Conservation (phyloP, 2,329 filamentous ascomycete genomes). For the Alternaria gansuensis region DNA sequence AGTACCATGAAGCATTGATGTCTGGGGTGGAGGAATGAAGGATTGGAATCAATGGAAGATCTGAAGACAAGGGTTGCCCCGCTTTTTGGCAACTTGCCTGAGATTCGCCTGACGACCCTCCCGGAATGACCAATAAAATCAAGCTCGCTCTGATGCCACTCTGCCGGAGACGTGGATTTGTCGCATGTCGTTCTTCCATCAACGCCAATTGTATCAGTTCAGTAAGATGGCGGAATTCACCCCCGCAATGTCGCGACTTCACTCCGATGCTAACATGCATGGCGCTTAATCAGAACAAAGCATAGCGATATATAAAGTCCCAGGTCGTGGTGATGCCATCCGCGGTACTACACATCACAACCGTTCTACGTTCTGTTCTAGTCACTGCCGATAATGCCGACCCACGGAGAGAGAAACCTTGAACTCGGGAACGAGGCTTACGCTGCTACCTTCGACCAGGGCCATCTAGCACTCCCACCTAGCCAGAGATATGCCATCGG, state of each 20-base stretch:
- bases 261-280: neutral
- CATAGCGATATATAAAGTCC: slow-evolving; percentile 11
- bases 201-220: slow-evolving; percentile 17
- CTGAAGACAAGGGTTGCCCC: slow-evolving; percentile 10
- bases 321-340: neutral
- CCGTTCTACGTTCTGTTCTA: neutral
- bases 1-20: neutral
- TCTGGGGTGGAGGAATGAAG: neutral
- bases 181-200: slow-evolving; percentile 15
- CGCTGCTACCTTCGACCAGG: slow-evolving; percentile 69
- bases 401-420: slow-evolving; percentile 64
- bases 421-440: slow-evolving; percentile 67
- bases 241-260: slow-evolving; percentile 5
- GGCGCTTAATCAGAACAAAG: neutral
- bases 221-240: slow-evolving; percentile 11
- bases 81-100: slow-evolving; percentile 9
- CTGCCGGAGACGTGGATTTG: slow-evolving; percentile 7
- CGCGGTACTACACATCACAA: neutral
- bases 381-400: slow-evolving; percentile 47
- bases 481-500: slow-evolving; percentile 72
- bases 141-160: neutral
- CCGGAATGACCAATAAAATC: slow-evolving; percentile 1
- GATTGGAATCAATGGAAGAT: slow-evolving; percentile 2
- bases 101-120: slow-evolving; percentile 13
- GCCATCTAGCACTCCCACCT: slow-evolving; percentile 72